Evolutionary conservation across 768 basidiomycete genomes (phyloP), one percentile per base, ranked within the genome.

Genomic region (Leccinum arenicola): DNA sequence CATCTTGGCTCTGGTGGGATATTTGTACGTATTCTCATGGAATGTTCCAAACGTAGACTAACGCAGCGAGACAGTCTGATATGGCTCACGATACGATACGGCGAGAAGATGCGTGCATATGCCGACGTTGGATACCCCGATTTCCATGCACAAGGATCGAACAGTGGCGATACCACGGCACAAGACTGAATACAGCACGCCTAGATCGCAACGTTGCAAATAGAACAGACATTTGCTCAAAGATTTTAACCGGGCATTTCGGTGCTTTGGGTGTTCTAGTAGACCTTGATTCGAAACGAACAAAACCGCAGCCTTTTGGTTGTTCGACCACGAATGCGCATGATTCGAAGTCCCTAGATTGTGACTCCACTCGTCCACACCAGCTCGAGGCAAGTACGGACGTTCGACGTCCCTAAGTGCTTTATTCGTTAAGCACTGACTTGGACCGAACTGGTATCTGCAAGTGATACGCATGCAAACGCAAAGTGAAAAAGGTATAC

Each of bases 51-150:
- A n/a, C 23, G 2, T 17, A 23, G 11, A 10, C 15, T 60, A 50
- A 60, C 52, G 54, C 23, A 40, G 31, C 27, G 59, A 45, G 36
- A 55, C 57, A 88, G 87, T 10, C 52, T 85, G 3, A 61, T 88
- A 3, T 79, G 76, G 74, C 60, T 77, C n/a, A 82, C 80, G 5
- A 83, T 89, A 50, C 74, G 71, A 21, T 84, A 87, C 40, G 87
- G 86, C 4, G 77, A 78, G 29, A 72, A 76, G 55, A 79, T 89
- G 75, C 77, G 86, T 43, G 80, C 77, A 1, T 84, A 79, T 74
- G 72, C 78, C 8, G 82, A 88, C 62, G 71, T 87, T 10, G 85
- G 81, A 3, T 87, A 78, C 64, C 81, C 84, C 3, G 47, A 62
- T 52, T 68, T 68, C 25, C 50, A 45, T 2, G 31, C 33, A 9